Conservation (phyloP, 2,329 filamentous ascomycete genomes). For the Mycosphaerella sp. region DNA sequence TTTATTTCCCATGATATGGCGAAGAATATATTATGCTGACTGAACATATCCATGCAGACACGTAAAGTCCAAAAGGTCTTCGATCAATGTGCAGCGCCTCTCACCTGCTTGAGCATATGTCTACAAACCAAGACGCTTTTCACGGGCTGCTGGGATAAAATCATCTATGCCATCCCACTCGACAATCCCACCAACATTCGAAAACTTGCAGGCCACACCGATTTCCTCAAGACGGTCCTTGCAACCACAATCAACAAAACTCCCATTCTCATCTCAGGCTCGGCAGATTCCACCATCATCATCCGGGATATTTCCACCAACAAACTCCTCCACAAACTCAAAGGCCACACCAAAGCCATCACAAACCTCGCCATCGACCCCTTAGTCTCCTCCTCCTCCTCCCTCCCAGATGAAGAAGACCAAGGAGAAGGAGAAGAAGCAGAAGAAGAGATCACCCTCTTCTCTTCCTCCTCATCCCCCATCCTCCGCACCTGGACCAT, state of each 20-base stretch:
- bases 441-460: conserved; percentile 44
- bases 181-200: not conserved
- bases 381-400: conserved; percentile 46
- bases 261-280: conserved; percentile 46
- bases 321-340: conserved; percentile 64
- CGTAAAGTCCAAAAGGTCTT: conserved; percentile 48
- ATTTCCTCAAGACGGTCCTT: conserved; percentile 83
- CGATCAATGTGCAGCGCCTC: conserved; percentile 68
- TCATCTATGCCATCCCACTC: conserved; percentile 65
- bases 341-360: conserved; percentile 71
- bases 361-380: conserved; percentile 74
- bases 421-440: conserved; percentile 14
- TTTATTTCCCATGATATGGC: not conserved
- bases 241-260: conserved; percentile 55
- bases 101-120: conserved; percentile 68
- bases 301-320: conserved; percentile 73
- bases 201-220: conserved; percentile 57
- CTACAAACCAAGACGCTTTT: conserved; percentile 54
- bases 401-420: conserved; percentile 34
- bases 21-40: not conserved
- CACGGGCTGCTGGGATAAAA: conserved; percentile 92
- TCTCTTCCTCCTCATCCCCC: conserved; percentile 61
- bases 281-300: conserved; percentile 48
- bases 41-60: conserved; percentile 33
- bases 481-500: conserved; percentile 71